A percentile compares a stretch with the other conserved stretches of the same genome.
These are phyloP conservation scores for Lunularia cruciata DNA, from an alignment of 225 moss, liverwort and hornwort species.

Conservation along the genomic window DNA sequence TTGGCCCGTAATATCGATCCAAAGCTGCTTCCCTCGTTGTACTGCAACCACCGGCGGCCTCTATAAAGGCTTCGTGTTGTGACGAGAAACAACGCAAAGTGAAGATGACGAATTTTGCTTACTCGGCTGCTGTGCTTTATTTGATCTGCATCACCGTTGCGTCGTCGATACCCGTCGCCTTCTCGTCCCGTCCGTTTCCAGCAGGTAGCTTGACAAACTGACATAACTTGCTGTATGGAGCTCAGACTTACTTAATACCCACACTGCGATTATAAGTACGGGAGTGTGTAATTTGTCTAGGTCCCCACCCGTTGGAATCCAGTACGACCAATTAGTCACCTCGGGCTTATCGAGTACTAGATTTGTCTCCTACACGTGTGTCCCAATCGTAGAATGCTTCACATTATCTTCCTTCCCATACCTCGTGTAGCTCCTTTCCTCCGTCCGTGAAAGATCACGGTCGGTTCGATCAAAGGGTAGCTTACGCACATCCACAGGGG, in stretches of 20 bases:
- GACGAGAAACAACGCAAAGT: not conserved
- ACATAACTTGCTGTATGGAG: too few relatives aligned
- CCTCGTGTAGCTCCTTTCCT: too few relatives aligned
- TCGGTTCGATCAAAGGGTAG: too few relatives aligned
- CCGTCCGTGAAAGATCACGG: too few relatives aligned
- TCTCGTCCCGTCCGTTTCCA: constrained; percentile 5
- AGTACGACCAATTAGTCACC: not conserved
- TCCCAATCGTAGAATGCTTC: not conserved
- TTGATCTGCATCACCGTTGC: not conserved
- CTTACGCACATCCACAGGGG: too few relatives aligned
- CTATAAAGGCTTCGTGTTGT: too few relatives aligned
- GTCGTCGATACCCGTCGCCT: not conserved
- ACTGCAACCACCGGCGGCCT: too few relatives aligned
- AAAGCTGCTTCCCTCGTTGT: not conserved
- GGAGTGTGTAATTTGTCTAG: not conserved
- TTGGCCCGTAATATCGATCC: not conserved
- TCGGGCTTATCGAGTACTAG: not conserved
- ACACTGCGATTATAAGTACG: not conserved
- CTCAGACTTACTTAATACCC: too few relatives aligned
- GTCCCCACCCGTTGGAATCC: not conserved
- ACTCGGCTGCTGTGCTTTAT: not conserved
- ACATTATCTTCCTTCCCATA: too few relatives aligned
- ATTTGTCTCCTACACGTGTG: not conserved
- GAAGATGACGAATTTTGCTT: not conserved
- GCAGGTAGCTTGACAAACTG: not conserved